Evolutionary conservation across 176 grass and related monocot genomes (phyloP).

Genomic region (Tillandsia fasciculata): DNA sequence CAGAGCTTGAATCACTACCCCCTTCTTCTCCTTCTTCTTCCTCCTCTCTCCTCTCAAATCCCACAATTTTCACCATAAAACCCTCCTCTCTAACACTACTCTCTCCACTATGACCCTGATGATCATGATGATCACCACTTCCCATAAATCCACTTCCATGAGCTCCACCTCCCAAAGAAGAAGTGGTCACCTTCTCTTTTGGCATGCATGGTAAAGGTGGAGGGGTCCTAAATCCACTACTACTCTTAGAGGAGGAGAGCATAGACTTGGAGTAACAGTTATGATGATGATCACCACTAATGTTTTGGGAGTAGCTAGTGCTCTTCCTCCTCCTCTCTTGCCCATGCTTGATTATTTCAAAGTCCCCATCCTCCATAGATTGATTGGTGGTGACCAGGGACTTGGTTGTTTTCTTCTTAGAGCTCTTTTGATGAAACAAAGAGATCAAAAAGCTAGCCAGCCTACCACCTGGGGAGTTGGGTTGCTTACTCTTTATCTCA

Average conservation of each 20-base stretch:
- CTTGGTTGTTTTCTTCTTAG: not conserved
- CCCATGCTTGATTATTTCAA: not conserved
- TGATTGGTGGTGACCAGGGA: not conserved
- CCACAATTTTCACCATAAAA: too few species aligned
- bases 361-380: too few species aligned
- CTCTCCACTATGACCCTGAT: not conserved
- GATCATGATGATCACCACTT: not conserved
- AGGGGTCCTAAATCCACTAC: too few species aligned
- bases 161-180: not conserved
- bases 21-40: not conserved
- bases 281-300: not conserved
- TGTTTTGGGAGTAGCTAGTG: not conserved
- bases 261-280: not conserved
- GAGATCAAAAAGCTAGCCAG: constrained; percentile 1
- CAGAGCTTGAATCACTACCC: constrained; percentile 1
- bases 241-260: too few species aligned
- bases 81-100: too few species aligned
- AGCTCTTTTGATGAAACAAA: not conserved
- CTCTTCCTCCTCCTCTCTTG: not conserved
- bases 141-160: not conserved
- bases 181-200: too few species aligned
- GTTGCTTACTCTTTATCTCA: not conserved
- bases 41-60: not conserved
- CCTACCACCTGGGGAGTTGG: not conserved
- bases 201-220: too few species aligned